Evolutionary conservation across 345 rosid genomes (phyloP).

Genomic region (Eucalyptus melliodora): DNA sequence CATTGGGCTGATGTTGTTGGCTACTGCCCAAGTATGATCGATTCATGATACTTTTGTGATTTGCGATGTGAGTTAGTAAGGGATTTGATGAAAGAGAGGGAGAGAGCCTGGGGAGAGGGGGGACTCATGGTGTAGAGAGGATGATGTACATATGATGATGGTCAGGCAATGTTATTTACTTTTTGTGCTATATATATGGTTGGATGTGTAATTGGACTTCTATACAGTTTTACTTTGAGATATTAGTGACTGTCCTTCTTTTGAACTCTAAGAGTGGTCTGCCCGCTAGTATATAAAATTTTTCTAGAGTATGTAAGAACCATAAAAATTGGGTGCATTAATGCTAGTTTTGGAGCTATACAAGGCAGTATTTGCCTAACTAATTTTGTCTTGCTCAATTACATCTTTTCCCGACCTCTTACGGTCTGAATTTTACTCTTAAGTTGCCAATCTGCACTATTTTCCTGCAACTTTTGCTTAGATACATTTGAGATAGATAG

Average conservation of each 20-base stretch:
- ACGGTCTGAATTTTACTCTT: background rate
- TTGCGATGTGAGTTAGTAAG: background rate
- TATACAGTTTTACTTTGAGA: background rate
- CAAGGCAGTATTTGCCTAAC: background rate
- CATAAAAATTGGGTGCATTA: background rate
- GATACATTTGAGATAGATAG: background rate
- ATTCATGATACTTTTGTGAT: background rate
- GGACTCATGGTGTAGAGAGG: background rate
- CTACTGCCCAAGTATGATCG: background rate
- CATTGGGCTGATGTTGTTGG: background rate
- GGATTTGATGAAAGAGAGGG: background rate
- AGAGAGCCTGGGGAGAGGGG: background rate
- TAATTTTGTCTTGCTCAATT: background rate
- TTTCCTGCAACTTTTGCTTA: background rate
- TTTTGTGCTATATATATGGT: background rate
- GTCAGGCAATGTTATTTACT: background rate
- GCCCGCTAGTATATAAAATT: background rate
- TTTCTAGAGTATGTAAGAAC: background rate
- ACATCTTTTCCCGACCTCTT: background rate
- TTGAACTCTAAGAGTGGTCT: background rate
- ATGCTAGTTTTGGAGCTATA: background rate
- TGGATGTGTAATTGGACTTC: background rate
- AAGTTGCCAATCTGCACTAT: background rate
- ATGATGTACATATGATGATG: background rate
- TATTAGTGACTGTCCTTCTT: background rate